Base-by-base conservation (phyloP, 345 rosid genomes). In the Linum tenue region DNA sequence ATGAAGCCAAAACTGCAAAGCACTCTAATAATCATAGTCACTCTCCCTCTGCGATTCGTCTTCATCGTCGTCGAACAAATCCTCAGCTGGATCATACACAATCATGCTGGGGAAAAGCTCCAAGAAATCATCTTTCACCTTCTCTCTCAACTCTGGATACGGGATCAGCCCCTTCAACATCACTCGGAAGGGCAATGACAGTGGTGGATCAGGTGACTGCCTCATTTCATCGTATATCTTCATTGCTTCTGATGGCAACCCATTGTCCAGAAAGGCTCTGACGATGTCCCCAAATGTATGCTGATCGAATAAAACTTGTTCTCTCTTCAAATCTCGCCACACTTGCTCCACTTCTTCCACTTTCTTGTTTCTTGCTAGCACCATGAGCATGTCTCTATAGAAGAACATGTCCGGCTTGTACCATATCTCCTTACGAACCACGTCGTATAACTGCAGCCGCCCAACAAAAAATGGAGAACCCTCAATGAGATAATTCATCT, bases 361-460 rank as follows among this genome's bases (percentile, higher is more conserved):
- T 63, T 75, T 86, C 72, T 43, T 86, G 85, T 88, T 86, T 75
- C 91, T 85, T 12, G 97, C 97, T 48, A 90, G 96, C 95, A 84
- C 83, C 86, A 88, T 85, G 4, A 94, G 85, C 96, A 88, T 94
- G 78, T 94, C 97, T 73, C 97, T 77, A 76, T 85, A 84, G 59
- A 90, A 84, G 71, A 79, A 94, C 97, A 86, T 90, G 80, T 90
- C 99, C 7, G 96, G 96, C 68, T 84, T 76, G 14, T 86, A 90
- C 97, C 99, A 94, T 72, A 94, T 88, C 71, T 94, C 96, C 79
- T 78, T 84, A 2, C 95, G 91, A 64, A 88, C 88, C 39, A 88
- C 86, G 57, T 86, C 82, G 67, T 88, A 90, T 35, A 94, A 68
- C 97, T 94, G 85, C 35, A 71, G 60, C 37, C 16, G 60, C 16